phyloP scores from a whole-genome alignment of 2,329 filamentous ascomycete species.

The Xylaria sp. region DNA sequence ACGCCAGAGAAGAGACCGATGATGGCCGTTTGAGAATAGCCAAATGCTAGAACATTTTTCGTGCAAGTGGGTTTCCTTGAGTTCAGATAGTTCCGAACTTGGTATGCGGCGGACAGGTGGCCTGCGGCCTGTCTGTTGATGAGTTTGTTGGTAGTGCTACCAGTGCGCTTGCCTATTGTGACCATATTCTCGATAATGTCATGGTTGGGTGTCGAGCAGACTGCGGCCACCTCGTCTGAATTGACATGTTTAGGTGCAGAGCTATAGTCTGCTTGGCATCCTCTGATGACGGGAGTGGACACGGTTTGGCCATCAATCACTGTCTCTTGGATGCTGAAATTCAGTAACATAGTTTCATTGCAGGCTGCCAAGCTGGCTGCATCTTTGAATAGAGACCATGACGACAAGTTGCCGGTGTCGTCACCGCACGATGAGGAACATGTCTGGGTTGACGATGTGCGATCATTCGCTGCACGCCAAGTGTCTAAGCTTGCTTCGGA shows the following conservation, averaged over 20 bases:
- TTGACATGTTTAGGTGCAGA: neutral
- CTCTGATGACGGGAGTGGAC: constrained; percentile 2
- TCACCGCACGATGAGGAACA: constrained; percentile 7
- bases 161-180: neutral
- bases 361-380: constrained; percentile 11
- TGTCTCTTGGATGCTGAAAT: constrained; percentile 12
- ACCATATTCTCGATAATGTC: neutral
- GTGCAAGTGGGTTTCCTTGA: constrained; percentile 2
- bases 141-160: neutral
- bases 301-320: neutral
- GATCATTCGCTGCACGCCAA: constrained; percentile 10
- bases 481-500: neutral
- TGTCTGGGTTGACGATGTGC: constrained; percentile 7
- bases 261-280: neutral
- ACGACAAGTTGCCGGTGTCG: constrained; percentile 5
- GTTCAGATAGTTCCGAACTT: constrained; percentile 7
- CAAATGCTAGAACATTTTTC: constrained; percentile 5
- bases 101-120: constrained; percentile 1
- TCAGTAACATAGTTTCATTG: constrained; percentile 19
- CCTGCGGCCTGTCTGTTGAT: neutral
- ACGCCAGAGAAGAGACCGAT: neutral
- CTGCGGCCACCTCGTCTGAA: constrained; percentile 2
- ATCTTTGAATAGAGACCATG: constrained; percentile 15
- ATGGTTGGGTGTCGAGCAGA: constrained; percentile 17
- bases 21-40: constrained; percentile 4